These are phyloP conservation scores for Cichorium intybus DNA, from an alignment of 140 eudicot genomes.

Conservation along the genomic window DNA sequence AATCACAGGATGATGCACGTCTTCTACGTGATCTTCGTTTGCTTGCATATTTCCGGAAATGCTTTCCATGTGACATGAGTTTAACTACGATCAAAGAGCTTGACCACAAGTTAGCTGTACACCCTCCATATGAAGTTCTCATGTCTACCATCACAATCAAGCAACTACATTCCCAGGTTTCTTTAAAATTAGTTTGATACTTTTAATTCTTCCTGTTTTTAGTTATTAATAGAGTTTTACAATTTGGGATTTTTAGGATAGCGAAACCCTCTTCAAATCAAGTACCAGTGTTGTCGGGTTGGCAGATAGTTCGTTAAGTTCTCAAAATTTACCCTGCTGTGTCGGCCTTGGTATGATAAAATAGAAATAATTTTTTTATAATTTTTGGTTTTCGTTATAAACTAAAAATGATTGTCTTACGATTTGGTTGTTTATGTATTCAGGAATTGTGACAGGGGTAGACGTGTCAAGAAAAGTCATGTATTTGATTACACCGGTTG, in stretches of 20 bases:
- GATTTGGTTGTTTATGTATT: conserved; percentile 4
- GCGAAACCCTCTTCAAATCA: conserved; percentile 46
- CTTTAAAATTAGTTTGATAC: background rate
- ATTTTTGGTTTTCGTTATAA: background rate
- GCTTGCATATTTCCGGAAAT: conserved; percentile 75
- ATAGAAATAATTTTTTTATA: background rate
- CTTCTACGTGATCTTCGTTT: conserved; percentile 62
- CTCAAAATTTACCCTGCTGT: conserved; percentile 46
- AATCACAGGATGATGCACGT: conserved; percentile 54
- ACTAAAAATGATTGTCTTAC: background rate
- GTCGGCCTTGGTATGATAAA: conserved; percentile 72
- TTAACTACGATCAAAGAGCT: conserved; percentile 64
- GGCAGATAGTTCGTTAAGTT: conserved; percentile 45
- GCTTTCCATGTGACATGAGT: conserved; percentile 48
- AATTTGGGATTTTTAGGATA: background rate
- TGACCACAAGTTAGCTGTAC: conserved; percentile 61
- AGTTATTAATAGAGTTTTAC: background rate
- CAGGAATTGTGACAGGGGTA: conserved; percentile 70
- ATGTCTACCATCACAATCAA: conserved; percentile 51
- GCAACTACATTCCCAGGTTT: conserved; percentile 72
- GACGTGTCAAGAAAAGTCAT: conserved; percentile 42
- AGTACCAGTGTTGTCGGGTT: conserved; percentile 63
- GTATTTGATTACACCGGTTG: conserved; percentile 68
- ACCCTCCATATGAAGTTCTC: conserved; percentile 64
- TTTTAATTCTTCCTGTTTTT: background rate